phyloP scores from a whole-genome alignment of 331 rosid species.

The Rosa hybrid region DNA sequence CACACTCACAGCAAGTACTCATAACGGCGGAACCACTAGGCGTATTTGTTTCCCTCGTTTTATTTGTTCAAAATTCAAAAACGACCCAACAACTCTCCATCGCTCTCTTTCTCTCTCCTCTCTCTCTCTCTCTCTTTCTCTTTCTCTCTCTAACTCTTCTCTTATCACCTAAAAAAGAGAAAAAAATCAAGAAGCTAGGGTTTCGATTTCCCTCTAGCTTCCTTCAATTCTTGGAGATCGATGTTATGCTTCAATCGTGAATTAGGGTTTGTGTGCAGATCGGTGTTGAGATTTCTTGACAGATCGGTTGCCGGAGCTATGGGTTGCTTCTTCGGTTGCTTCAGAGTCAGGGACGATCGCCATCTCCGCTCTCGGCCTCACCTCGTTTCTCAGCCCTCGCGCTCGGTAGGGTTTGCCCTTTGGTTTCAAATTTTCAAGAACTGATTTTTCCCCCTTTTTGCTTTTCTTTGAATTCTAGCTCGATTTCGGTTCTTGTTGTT shows the following conservation, averaged over 20 bases:
- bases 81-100: conserved; percentile 43
- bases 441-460: background rate
- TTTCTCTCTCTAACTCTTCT: background rate
- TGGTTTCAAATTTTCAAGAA: background rate
- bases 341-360: conserved; percentile 60
- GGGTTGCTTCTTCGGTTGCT: conserved; percentile 85
- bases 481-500: background rate
- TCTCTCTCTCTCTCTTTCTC: conserved; percentile 28
- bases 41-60: conserved; percentile 67
- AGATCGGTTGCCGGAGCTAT: conserved; percentile 56
- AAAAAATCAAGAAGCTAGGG: conserved; percentile 20
- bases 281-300: conserved; percentile 56
- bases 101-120: conserved; percentile 14
- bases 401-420: conserved; percentile 30
- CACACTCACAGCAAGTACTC: background rate
- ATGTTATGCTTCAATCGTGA: conserved; percentile 65
- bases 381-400: conserved; percentile 39
- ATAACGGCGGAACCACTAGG: background rate
- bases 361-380: conserved; percentile 36
- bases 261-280: conserved; percentile 41
- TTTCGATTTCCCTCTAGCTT: background rate
- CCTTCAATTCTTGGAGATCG: conserved; percentile 17
- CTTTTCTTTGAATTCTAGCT: background rate
- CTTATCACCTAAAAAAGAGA: conserved; percentile 4
- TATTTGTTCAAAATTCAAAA: conserved; percentile 71